Evolutionary conservation across 148 eudicot genomes (phyloP), one percentile per base, ranked within the genome.

Genomic region (Tetragonia tetragonoides): DNA sequence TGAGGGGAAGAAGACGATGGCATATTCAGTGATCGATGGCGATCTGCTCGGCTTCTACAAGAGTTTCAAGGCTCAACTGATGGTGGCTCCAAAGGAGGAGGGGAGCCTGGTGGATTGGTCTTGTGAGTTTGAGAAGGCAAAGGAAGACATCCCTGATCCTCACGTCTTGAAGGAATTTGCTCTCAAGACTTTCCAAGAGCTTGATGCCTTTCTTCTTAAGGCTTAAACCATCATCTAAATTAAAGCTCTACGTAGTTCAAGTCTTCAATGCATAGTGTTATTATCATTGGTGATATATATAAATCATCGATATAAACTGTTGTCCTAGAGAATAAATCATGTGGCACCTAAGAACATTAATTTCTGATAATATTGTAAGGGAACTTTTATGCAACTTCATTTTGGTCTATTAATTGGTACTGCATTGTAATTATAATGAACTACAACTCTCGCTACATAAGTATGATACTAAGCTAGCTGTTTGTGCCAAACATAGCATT

Each of bases 61-160:
- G 83, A 81, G 54, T 37, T 91, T 92, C 89, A 88, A 87, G 87
- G 96, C 91, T 9, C 70, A 70, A 44, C 71, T 89, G 4, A 80
- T 14, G 12, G 97, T 93, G 42, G 80, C 54, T 20, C 82, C 90
- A 12, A 92, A 89, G 68, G 96, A 81, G 12, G 85, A 85, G 23
- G 96, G 96, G 47, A 86, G 96, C 70, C 42, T 77, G 23, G 88
- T 88, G 74, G 91, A 90, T 66, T 95, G 99, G 99, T 67, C 42
- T 5, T 89, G 89, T 70, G 90, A 92, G 70, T 92, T 75, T 57
- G 96, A 87, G 83, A 95, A 93, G 92, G 84, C 88, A 0, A 88
- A 78, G 10, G 96, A 92, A 10, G 94, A 91, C 53, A 70, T 86
- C 6, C 96, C 96, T 0, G 73, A 84, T 20, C 99, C 99, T 11